Conservation (phyloP, 345 rosid species). For the Gossypioides kirkii region DNA sequence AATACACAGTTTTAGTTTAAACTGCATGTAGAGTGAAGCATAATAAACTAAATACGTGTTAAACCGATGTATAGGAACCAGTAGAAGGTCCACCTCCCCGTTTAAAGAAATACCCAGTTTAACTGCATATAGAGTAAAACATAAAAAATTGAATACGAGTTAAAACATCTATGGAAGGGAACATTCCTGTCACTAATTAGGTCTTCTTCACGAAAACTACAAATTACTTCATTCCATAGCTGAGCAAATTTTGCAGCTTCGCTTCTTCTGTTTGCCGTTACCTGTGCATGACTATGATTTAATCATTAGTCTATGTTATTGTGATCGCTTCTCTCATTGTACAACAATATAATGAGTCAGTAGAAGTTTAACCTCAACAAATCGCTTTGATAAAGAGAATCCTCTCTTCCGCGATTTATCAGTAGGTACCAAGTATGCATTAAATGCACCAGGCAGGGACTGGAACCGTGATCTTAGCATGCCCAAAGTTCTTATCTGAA, state of each 20-base stretch:
- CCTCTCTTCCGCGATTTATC: conserved; percentile 74
- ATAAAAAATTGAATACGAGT: background rate
- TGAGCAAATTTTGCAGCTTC: conserved; percentile 99
- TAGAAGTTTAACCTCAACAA: conserved; percentile 56
- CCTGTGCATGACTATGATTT: conserved; percentile 39
- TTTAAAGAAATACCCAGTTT: conserved; percentile 19
- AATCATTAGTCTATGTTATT: background rate
- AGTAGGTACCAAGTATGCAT: conserved; percentile 80
- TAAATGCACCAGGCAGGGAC: conserved; percentile 90
- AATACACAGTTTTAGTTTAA: conserved; percentile 21
- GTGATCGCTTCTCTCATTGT: background rate
- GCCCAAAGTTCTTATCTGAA: conserved; percentile 88
- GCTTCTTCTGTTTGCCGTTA: conserved; percentile 80
- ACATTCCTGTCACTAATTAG: conserved; percentile 88
- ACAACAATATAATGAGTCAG: conserved; percentile 12
- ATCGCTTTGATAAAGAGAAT: conserved; percentile 79
- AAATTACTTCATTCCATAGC: conserved; percentile 94
- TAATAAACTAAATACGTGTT: background rate
- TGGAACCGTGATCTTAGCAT: conserved; percentile 97
- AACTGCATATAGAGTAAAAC: conserved; percentile 10
- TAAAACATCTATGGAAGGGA: conserved; percentile 14
- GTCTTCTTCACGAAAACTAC: conserved; percentile 97
- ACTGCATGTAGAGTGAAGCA: conserved; percentile 11
- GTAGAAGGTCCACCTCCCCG: conserved; percentile 98
- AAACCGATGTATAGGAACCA: conserved; percentile 61